A percentile compares a stretch with the other conserved stretches of the same genome.
These are phyloP conservation scores for Epithemia pelagica DNA, from an alignment of 108 stramenopile species.

Conservation along the genomic window DNA sequence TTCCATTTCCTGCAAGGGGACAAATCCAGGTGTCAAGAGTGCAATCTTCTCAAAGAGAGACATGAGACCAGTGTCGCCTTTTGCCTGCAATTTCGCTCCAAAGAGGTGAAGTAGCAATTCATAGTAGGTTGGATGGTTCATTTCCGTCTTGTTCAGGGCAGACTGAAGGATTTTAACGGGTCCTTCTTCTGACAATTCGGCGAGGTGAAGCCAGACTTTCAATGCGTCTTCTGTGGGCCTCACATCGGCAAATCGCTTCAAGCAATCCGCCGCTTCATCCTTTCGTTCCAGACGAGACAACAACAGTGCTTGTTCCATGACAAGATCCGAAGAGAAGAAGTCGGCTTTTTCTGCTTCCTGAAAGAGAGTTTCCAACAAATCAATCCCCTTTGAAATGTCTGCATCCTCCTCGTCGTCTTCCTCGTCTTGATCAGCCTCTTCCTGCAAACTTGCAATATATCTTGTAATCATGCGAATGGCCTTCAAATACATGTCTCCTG, in stretches of 20 bases:
- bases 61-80: not conserved
- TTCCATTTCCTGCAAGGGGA: slow-evolving; percentile 13
- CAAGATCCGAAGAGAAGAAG: slow-evolving; percentile 31
- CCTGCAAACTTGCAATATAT: slow-evolving; percentile 20
- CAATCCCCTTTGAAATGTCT: not conserved
- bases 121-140: slow-evolving; percentile 37
- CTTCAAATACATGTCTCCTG: slow-evolving; percentile 60
- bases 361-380: not conserved
- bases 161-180: slow-evolving; percentile 35
- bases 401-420: not conserved
- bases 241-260: slow-evolving; percentile 40
- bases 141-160: slow-evolving; percentile 38
- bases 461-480: slow-evolving; percentile 37
- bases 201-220: slow-evolving; percentile 1
- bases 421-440: slow-evolving; percentile 1
- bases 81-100: slow-evolving; percentile 25
- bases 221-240: slow-evolving; percentile 32
- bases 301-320: slow-evolving; percentile 47
- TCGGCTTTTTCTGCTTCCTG: slow-evolving; percentile 14
- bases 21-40: slow-evolving; percentile 38
- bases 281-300: slow-evolving; percentile 16
- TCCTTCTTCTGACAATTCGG: slow-evolving; percentile 11
- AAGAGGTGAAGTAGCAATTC: slow-evolving; percentile 50
- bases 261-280: slow-evolving; percentile 25
- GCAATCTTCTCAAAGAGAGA: slow-evolving; percentile 51